These are phyloP conservation scores for Auriscalpium orientale DNA, from an alignment of 768 basidiomycete genomes.

Conservation along the genomic window DNA sequence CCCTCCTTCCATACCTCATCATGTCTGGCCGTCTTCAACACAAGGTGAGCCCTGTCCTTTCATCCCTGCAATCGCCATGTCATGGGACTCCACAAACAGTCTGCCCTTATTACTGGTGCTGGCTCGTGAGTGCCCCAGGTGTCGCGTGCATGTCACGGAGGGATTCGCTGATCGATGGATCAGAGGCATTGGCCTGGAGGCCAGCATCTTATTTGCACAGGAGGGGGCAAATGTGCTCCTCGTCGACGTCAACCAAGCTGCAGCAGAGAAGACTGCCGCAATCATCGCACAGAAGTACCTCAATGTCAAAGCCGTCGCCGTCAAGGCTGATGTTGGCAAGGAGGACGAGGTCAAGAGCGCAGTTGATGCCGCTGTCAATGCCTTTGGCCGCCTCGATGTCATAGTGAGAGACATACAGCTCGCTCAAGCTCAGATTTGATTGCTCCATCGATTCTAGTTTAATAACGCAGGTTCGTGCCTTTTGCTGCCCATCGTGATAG, in stretches of 20 bases:
- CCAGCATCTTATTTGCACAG: conserved; percentile 87
- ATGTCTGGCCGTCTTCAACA: conserved; percentile 66
- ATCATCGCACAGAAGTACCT: conserved; percentile 62
- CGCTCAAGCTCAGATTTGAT: not conserved
- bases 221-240: conserved; percentile 91
- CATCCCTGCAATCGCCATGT: too few species aligned
- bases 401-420: conserved; percentile 50
- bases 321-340: conserved; percentile 82
- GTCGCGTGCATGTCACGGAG: too few species aligned
- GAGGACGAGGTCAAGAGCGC: conserved; percentile 80
- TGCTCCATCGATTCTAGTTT: conserved; percentile 45
- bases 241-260: conserved; percentile 77
- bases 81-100: conserved; percentile 30
- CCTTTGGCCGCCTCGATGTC: conserved; percentile 91
- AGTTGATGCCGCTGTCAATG: conserved; percentile 70
- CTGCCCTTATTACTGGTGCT: conserved; percentile 80
- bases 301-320: conserved; percentile 57
- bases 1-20: not conserved
- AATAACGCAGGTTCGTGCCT: conserved; percentile 72
- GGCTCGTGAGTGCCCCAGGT: conserved; percentile 57
- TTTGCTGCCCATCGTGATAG: not conserved
- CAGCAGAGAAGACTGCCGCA: conserved; percentile 59
- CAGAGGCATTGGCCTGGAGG: conserved; percentile 95
- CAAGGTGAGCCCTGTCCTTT: conserved; percentile 35
- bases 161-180: not conserved